These are phyloP conservation scores for Arachis monticola DNA, from an alignment of 331 rosid species.

Conservation along the genomic window DNA sequence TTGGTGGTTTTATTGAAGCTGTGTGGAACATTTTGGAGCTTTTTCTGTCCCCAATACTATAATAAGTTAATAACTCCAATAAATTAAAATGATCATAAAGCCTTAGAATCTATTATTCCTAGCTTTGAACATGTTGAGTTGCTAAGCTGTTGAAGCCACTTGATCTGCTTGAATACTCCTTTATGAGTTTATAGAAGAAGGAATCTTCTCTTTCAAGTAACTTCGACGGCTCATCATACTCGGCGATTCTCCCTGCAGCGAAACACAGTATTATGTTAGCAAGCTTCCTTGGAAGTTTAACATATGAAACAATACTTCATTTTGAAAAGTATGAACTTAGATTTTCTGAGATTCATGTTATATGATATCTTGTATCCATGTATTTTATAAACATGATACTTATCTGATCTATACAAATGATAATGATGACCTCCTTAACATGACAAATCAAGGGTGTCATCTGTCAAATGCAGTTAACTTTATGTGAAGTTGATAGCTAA, in stretches of 20 bases:
- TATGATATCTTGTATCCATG: no score
- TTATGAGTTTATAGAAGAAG: constrained; percentile 83
- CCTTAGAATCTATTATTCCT: constrained; percentile 23
- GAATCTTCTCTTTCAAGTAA: constrained; percentile 87
- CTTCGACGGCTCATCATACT: constrained; percentile 79
- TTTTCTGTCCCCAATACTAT: constrained; percentile 25
- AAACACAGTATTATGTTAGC: constrained; percentile 28
- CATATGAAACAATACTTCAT: background rate
- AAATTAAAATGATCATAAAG: constrained; percentile 10
- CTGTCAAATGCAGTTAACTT: no score
- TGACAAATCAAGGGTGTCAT: no score
- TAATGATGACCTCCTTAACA: no score
- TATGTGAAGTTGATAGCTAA: no score
- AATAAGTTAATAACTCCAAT: constrained; percentile 10
- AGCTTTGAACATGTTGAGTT: constrained; percentile 45
- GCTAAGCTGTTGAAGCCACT: constrained; percentile 70
- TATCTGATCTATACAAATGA: no score
- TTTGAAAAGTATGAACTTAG: no score
- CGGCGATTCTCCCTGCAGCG: constrained; percentile 75
- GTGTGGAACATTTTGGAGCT: constrained; percentile 31
- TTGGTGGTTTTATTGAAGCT: constrained; percentile 37
- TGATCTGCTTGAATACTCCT: constrained; percentile 81
- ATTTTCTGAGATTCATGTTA: no score
- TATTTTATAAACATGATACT: no score
- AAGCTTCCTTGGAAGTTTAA: background rate